Evolutionary conservation across 1,284 basidiomycete genomes (phyloP).

Genomic region (Ganoderma leucocontextum): DNA sequence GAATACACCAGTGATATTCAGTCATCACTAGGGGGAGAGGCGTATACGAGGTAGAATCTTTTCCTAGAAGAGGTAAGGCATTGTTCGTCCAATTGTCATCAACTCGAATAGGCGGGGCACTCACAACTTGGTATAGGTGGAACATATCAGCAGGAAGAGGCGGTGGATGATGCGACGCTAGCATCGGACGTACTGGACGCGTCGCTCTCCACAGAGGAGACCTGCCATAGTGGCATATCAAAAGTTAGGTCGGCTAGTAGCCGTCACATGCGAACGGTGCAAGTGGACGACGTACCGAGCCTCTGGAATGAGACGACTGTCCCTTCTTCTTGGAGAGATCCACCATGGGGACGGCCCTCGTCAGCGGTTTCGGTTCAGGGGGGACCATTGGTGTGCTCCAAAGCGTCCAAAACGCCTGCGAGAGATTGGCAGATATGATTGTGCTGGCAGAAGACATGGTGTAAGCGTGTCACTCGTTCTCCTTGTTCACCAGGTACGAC

Average conservation of each 20-base stretch:
- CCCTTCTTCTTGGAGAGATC: constrained; percentile 8
- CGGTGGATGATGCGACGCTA: neutral
- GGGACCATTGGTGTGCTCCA: constrained; percentile 39
- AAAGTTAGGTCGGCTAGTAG: neutral
- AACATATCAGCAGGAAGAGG: neutral
- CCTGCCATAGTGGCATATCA: neutral
- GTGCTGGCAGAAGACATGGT: constrained; percentile 13
- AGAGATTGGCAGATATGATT: constrained; percentile 20
- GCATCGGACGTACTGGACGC: constrained; percentile 2
- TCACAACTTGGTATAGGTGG: neutral
- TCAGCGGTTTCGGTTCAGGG: constrained; percentile 23
- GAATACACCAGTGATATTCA: neutral
- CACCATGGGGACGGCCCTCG: constrained; percentile 27
- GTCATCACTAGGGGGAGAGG: neutral
- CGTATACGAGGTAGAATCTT: neutral
- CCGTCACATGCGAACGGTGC: neutral
- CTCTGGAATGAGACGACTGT: constrained; percentile 2
- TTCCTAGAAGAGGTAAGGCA: neutral
- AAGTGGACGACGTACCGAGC: constrained; percentile 16
- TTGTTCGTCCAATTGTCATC: neutral
- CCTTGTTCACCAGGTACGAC: neutral
- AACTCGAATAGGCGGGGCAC: neutral
- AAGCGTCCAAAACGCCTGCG: constrained; percentile 34
- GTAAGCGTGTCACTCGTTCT: neutral
- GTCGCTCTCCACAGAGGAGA: constrained; percentile 11